Evolutionary conservation across 108 stramenopile genomes (phyloP).

Genomic region (Stephanodiscus triporus): DNA sequence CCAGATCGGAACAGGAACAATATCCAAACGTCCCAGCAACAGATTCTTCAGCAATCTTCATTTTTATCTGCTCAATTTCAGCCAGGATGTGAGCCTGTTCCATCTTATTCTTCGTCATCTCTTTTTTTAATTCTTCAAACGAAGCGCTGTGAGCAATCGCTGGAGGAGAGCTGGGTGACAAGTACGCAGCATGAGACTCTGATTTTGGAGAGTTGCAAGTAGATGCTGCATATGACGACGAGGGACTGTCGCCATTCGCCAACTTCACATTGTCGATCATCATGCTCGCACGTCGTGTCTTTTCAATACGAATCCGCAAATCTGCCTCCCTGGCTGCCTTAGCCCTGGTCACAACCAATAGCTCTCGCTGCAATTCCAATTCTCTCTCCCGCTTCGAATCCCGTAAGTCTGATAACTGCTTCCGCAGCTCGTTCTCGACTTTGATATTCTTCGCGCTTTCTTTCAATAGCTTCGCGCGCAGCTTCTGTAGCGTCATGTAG

Average conservation of each 20-base stretch:
- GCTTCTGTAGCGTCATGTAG: constrained; percentile 28
- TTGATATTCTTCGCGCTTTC: constrained; percentile 31
- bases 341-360: constrained; percentile 33
- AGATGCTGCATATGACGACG: constrained; percentile 1
- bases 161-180: background rate
- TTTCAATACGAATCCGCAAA: constrained; percentile 31
- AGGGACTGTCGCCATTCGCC: background rate
- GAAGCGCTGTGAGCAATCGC: background rate
- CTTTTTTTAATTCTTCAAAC: constrained; percentile 16
- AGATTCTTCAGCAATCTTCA: constrained; percentile 13
- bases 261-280: constrained; percentile 20
- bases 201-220: background rate
- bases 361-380: constrained; percentile 42
- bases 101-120: constrained; percentile 18
- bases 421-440: constrained; percentile 29
- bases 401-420: constrained; percentile 23
- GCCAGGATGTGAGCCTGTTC: constrained; percentile 27
- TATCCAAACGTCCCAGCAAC: background rate
- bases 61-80: constrained; percentile 31
- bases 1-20: background rate
- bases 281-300: constrained; percentile 25
- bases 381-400: constrained; percentile 36
- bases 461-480: constrained; percentile 30
- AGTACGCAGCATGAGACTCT: background rate
- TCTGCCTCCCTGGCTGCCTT: constrained; percentile 45